Evolutionary conservation across 192 early-diverging fungal genomes (phyloP).

Genomic region (Dissophora ornata): DNA sequence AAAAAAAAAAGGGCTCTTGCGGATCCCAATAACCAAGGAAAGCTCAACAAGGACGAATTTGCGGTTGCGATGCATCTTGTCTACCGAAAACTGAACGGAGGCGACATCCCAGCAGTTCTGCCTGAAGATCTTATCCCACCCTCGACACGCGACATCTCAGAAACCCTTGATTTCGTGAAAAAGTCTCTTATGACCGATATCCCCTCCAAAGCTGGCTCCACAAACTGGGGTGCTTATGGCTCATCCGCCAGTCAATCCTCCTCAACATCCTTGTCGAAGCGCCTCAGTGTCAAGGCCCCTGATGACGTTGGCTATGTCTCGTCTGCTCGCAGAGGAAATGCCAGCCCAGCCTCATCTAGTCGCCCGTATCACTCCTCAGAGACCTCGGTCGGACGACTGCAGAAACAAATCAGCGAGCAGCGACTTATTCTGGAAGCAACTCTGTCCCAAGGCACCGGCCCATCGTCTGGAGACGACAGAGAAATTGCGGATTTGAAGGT

Average conservation of each 20-base stretch:
- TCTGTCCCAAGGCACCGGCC: conserved; percentile 9
- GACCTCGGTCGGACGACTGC: conserved; percentile 36
- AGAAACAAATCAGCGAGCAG: conserved; percentile 56
- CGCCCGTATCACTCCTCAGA: conserved; percentile 25
- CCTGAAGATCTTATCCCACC: conserved; percentile 90
- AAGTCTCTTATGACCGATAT: conserved; percentile 71
- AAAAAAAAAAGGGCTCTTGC: conserved; percentile 70
- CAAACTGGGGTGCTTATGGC: conserved; percentile 41
- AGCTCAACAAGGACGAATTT: conserved; percentile 95
- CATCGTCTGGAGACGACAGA: conserved; percentile 37
- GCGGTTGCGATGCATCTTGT: conserved; percentile 97
- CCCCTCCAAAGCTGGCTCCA: conserved; percentile 46
- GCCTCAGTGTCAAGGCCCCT: conserved; percentile 43
- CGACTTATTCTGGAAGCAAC: conserved; percentile 52
- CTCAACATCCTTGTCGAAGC: conserved; percentile 34
- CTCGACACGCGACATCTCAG: conserved; percentile 83
- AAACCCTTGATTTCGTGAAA: conserved; percentile 72
- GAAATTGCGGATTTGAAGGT: conserved; percentile 58
- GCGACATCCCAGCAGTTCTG: conserved; percentile 80
- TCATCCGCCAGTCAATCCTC: conserved; percentile 23
- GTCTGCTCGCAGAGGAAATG: conserved; percentile 44
- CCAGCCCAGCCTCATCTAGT: conserved; percentile 9
- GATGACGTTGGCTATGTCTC: conserved; percentile 58
- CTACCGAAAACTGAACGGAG: conserved; percentile 86
- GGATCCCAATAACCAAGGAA: conserved; percentile 85